Percentiles rank a stretch among this genome's conserved stretches.
phyloP scores from a whole-genome alignment of 2,329 filamentous ascomycete genomes.

The Exophiala alcalophila region DNA sequence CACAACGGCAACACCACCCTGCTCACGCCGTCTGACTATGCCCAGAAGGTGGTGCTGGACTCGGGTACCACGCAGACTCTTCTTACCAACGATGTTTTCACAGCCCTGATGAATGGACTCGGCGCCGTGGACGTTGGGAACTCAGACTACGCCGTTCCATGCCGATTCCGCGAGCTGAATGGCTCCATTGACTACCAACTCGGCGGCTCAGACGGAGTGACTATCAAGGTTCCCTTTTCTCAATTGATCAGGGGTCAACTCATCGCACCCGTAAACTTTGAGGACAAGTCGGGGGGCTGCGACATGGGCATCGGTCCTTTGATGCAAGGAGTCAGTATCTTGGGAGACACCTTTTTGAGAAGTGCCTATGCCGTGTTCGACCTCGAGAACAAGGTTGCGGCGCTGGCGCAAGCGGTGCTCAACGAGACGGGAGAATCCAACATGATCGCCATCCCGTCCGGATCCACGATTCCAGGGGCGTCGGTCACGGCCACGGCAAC shows the following conservation, averaged over 20 bases:
- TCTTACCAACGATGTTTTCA: conserved; percentile 59
- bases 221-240: conserved; percentile 36
- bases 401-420: conserved; percentile 51
- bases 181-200: conserved; percentile 51
- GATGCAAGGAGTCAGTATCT: conserved; percentile 53
- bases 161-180: conserved; percentile 40
- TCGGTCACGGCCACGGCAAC: conserved; percentile 18
- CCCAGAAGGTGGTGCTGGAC: conserved; percentile 65
- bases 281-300: conserved; percentile 56
- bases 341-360: conserved; percentile 74
- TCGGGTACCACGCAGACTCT: conserved; percentile 70
- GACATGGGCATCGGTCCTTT: conserved; percentile 65
- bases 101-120: conserved; percentile 53
- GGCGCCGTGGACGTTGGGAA: conserved; percentile 46
- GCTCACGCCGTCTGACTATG: conserved; percentile 41
- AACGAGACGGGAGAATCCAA: conserved; percentile 16
- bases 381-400: conserved; percentile 67
- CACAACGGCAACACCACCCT: conserved; percentile 34
- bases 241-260: conserved; percentile 52
- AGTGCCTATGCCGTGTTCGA: conserved; percentile 75
- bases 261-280: conserved; percentile 46
- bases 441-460: conserved; percentile 20
- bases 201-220: conserved; percentile 40
- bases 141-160: conserved; percentile 47
- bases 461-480: conserved; percentile 17